Percentiles rank a stretch among this genome's conserved stretches.
phyloP scores from a whole-genome alignment of 78 protist species.

The Dictyostelium brefeldianum region DNA sequence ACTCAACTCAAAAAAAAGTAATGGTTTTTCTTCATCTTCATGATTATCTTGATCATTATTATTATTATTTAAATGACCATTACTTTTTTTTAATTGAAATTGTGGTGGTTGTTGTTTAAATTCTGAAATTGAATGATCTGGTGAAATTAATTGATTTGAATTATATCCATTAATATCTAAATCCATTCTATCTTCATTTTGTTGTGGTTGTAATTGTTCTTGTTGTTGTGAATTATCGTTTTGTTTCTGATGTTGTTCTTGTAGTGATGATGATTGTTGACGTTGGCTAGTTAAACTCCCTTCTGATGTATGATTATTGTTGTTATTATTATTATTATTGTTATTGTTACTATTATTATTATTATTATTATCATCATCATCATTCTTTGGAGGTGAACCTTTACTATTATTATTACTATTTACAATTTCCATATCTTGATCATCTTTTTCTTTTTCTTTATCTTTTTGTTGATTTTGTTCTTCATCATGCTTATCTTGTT shows the following conservation, averaged over 20 bases:
- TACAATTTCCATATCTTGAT: neutral
- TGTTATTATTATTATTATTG: neutral
- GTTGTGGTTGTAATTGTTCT: neutral
- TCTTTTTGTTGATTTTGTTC: neutral
- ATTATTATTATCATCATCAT: slow-evolving; percentile 4
- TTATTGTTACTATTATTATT: neutral
- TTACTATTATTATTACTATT: neutral
- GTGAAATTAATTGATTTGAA: neutral
- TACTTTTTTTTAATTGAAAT: neutral
- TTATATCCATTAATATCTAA: neutral
- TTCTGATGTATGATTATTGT: neutral
- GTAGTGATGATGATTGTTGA: neutral
- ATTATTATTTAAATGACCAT: too few relatives aligned
- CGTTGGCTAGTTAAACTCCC: slow-evolving; percentile 3
- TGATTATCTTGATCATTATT: neutral
- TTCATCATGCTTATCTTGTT: neutral
- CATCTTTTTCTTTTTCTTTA: neutral
- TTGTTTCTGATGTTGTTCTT: neutral
- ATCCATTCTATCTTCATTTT: neutral
- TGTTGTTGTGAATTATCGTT: neutral
- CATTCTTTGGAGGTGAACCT: slow-evolving; percentile 5
- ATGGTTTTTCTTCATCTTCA: neutral
- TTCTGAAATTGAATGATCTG: neutral
- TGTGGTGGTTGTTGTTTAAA: neutral
- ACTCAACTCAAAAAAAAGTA: slow-evolving; percentile 72